phyloP scores from a whole-genome alignment of 345 rosid species.

The Eucalyptus polybractea region DNA sequence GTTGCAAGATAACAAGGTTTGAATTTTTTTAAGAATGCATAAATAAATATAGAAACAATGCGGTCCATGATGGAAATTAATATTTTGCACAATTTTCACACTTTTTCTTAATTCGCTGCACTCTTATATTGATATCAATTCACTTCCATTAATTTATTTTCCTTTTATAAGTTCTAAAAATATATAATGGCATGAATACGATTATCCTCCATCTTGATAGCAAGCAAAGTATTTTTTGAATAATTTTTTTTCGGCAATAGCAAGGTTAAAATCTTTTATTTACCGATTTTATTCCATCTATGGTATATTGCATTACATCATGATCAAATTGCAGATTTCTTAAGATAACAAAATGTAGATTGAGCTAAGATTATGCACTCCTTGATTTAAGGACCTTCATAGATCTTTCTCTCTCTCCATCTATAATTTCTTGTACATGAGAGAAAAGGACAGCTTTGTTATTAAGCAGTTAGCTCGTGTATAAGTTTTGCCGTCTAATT shows the following conservation, averaged over 20 bases:
- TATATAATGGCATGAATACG: neutral
- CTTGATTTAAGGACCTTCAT: neutral
- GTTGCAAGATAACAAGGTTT: neutral
- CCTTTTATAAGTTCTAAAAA: neutral
- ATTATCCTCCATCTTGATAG: neutral
- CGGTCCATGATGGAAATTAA: neutral
- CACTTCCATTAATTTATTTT: neutral
- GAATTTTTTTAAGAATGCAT: neutral
- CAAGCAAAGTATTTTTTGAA: neutral
- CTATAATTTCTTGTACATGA: neutral
- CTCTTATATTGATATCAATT: neutral
- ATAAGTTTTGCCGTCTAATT: neutral
- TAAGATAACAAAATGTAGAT: neutral
- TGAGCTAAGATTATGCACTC: neutral
- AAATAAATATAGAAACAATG: neutral
- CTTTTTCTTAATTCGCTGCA: neutral
- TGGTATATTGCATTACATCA: neutral
- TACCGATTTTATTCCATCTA: neutral
- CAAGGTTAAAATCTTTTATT: neutral
- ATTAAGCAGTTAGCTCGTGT: neutral
- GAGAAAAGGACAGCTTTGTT: neutral
- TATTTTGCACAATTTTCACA: neutral
- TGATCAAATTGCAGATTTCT: neutral
- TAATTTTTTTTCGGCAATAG: neutral
- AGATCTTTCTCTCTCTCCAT: neutral